Percentiles rank a stretch among this genome's conserved stretches.
phyloP scores from a whole-genome alignment of 495 filamentous ascomycete species.

The Penicillium coffeae region DNA sequence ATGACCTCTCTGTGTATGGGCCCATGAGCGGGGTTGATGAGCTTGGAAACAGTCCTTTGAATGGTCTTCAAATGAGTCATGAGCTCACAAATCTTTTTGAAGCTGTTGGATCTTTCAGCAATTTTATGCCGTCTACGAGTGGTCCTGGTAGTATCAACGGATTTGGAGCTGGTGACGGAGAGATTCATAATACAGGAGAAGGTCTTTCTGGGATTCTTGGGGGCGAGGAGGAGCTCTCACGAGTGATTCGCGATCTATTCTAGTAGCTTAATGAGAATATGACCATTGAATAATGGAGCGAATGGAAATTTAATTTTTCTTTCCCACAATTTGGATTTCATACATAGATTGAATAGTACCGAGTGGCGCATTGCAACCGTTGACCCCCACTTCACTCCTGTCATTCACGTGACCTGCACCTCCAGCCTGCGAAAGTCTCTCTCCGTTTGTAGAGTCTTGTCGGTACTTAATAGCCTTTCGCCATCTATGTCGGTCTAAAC shows the following conservation, averaged over 20 bases:
- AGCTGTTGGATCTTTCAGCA: constrained; percentile 57
- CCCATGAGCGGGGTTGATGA: constrained; percentile 39
- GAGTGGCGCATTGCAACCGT: no score
- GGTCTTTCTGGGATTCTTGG: constrained; percentile 51
- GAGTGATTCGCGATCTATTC: constrained; percentile 63
- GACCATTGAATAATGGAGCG: background rate
- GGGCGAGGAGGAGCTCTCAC: constrained; percentile 60
- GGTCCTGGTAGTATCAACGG: constrained; percentile 40
- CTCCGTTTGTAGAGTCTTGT: background rate
- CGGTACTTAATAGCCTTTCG: background rate
- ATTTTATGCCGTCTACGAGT: constrained; percentile 35
- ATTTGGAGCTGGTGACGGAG: constrained; percentile 40
- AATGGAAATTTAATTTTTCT: background rate
- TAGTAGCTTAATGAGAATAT: constrained; percentile 28
- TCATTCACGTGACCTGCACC: background rate
- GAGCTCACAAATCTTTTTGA: constrained; percentile 69
- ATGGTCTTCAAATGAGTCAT: constrained; percentile 59
- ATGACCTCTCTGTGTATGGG: constrained; percentile 54
- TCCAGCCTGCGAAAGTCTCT: background rate
- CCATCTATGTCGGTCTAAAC: background rate
- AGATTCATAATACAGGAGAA: constrained; percentile 43
- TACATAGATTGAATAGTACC: no score
- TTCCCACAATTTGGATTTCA: background rate
- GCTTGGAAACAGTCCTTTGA: constrained; percentile 57
- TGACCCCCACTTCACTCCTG: no score